Percentiles rank a stretch among this genome's conserved stretches.
Evolutionary conservation across 495 filamentous ascomycete species (phyloP).

Genomic region (Thermochaetoides thermophila): DNA sequence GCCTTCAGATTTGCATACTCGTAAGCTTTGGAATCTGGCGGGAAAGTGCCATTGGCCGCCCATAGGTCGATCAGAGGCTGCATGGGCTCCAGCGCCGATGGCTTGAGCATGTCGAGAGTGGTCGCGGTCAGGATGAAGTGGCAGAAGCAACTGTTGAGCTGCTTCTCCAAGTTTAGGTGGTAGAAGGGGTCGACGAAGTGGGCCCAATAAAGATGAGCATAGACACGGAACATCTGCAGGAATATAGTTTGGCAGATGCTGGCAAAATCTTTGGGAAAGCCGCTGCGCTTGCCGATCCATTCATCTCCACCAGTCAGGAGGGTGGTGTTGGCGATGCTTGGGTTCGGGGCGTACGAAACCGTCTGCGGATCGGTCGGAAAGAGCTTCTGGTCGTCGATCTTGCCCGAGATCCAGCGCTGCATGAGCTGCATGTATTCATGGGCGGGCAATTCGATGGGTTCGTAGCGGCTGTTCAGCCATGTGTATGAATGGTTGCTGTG

Average conservation of each 20-base stretch:
- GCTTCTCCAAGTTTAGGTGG: slow-evolving; percentile 67
- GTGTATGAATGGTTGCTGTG: slow-evolving; percentile 72
- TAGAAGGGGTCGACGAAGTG: slow-evolving; percentile 74
- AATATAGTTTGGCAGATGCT: slow-evolving; percentile 80
- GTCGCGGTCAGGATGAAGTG: slow-evolving; percentile 84
- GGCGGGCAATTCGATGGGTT: slow-evolving; percentile 56
- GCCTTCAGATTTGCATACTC: slow-evolving; percentile 38
- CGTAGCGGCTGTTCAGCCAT: slow-evolving; percentile 58
- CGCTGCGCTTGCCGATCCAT: slow-evolving; percentile 77
- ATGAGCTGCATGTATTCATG: slow-evolving; percentile 82
- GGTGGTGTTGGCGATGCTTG: slow-evolving; percentile 42
- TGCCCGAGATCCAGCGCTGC: slow-evolving; percentile 85
- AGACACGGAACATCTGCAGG: slow-evolving; percentile 94
- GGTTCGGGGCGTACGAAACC: slow-evolving; percentile 40
- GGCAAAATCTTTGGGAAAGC: slow-evolving; percentile 76
- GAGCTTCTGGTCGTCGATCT: slow-evolving; percentile 71
- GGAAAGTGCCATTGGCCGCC: slow-evolving; percentile 70
- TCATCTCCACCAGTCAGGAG: slow-evolving; percentile 44
- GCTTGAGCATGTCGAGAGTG: slow-evolving; percentile 64
- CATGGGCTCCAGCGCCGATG: slow-evolving; percentile 85
- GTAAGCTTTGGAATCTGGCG: slow-evolving; percentile 49
- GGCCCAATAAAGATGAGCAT: slow-evolving; percentile 78
- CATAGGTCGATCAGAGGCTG: slow-evolving; percentile 82
- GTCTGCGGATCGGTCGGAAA: slow-evolving; percentile 63
- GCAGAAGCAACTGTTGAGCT: slow-evolving; percentile 88